Base-by-base conservation (phyloP, 164 flowering plant genomes). In the Kingdonia uniflora region DNA sequence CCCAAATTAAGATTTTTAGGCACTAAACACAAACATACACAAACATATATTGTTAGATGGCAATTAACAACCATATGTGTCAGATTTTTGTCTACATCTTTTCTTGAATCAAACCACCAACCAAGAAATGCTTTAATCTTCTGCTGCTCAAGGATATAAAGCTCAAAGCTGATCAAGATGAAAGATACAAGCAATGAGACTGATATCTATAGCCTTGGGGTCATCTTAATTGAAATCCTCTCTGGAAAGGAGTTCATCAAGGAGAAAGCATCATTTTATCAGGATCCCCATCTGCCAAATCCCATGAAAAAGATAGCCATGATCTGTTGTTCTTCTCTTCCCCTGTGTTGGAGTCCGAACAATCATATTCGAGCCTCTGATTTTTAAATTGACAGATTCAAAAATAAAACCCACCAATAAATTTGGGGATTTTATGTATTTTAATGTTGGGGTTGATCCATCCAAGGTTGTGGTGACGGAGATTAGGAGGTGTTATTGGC, bases 111-210 rank as follows among this genome's bases (percentile, higher is more conserved):
- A 82, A 15, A 68, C 75, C 3, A 68, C 92, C 1, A 74, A 73
- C 13, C 99, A 86, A 51, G 82, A 81, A 73, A 71, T 88, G 87
- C 84, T 92, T 13, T 87, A 88, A 64, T 57, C 72, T 33, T 77
- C 74, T 12, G 83, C 87, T 42, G 71, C 67, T 52, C 68, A 82
- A 64, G 99, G 97, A 5, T 89, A 94, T 65, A 89, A 76, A 66
- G 91, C n/a, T 92, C 97, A 4, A 95, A 94, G 66, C 81, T 88
- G 55, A 80, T 87, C 65, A 94, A 94, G 70, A 89, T 94, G 84
- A 82, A 69, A 67, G 99, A 92, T 25, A 87, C 68, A 14, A 68
- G 64, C 50, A 65, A 59, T 58, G 77, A 77, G 64, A 77, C 78
- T 39, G 99, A 94, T 65, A 69, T 89, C 2, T 89, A 81, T 76